phyloP scores from a whole-genome alignment of 2,329 filamentous ascomycete genomes.

The Colletotrichum sp. region DNA sequence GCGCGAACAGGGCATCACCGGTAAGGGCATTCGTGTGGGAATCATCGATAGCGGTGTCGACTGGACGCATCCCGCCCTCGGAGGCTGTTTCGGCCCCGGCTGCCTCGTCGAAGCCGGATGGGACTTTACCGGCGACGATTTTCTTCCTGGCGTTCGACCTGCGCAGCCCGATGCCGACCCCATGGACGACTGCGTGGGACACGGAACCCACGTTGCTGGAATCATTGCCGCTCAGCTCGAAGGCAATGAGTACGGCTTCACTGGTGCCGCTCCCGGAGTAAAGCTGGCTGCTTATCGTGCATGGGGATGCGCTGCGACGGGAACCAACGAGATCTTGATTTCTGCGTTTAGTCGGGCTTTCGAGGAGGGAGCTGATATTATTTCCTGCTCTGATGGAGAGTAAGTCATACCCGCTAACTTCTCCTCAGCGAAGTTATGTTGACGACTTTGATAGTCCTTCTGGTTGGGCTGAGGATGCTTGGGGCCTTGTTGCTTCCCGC shows the following conservation, averaged over 20 bases:
- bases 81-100: conserved; percentile 55
- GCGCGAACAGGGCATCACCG: conserved; percentile 46
- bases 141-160: conserved; percentile 1
- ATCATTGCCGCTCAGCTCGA: conserved; percentile 46
- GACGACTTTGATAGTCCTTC: conserved; percentile 18
- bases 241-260: conserved; percentile 27
- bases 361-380: conserved; percentile 42
- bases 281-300: conserved; percentile 44
- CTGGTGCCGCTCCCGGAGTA: conserved; percentile 43
- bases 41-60: conserved; percentile 48
- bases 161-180: conserved; percentile 1
- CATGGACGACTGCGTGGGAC: conserved; percentile 22
- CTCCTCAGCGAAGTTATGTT: conserved; percentile 26
- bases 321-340: conserved; percentile 43
- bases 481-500: conserved; percentile 27
- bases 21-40: conserved; percentile 47
- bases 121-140: conserved; percentile 50
- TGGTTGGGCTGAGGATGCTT: conserved; percentile 32
- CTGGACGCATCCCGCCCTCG: conserved; percentile 55
- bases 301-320: conserved; percentile 36
- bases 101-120: conserved; percentile 52
- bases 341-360: conserved; percentile 46
- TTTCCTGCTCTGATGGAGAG: conserved; percentile 32
- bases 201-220: conserved; percentile 51
- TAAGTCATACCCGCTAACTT: conserved; percentile 7